phyloP scores from a whole-genome alignment of 768 basidiomycete genomes.

The Rhodotorula diobovata region DNA sequence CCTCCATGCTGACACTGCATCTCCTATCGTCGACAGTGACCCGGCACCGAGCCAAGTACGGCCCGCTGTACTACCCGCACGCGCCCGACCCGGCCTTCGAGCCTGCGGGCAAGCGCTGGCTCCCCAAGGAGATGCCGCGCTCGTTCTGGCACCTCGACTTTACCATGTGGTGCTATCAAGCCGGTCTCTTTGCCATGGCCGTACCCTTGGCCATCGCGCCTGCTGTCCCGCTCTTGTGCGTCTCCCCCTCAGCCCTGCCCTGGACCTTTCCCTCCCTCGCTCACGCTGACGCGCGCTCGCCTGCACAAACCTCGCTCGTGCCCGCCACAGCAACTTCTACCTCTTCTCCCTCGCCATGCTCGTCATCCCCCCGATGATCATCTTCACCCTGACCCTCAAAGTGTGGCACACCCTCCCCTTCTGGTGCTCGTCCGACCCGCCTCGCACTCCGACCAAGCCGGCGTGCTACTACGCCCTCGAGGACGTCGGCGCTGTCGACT shows the following conservation, averaged over 20 bases:
- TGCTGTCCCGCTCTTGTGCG: slow-evolving; percentile 30
- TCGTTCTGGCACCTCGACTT: slow-evolving; percentile 38
- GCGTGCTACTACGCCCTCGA: slow-evolving; percentile 41
- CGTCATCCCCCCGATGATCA: slow-evolving; percentile 31
- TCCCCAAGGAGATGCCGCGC: slow-evolving; percentile 17
- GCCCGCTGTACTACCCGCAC: slow-evolving; percentile 37
- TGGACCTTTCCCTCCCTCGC: neutral
- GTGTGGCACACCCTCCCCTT: slow-evolving; percentile 20
- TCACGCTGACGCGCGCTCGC: neutral
- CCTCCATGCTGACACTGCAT: too few relatives aligned
- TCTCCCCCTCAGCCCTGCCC: neutral
- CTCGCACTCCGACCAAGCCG: slow-evolving; percentile 40
- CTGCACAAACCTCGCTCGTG: neutral
- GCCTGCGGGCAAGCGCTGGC: slow-evolving; percentile 15
- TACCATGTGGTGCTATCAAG: slow-evolving; percentile 35
- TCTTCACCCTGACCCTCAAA: slow-evolving; percentile 38
- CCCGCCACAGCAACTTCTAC: slow-evolving; percentile 35
- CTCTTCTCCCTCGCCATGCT: slow-evolving; percentile 35
- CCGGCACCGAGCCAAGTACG: slow-evolving; percentile 37
- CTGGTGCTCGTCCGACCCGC: slow-evolving; percentile 41
- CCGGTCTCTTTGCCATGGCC: slow-evolving; percentile 35
- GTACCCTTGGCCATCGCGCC: slow-evolving; percentile 41
- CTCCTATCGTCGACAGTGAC: slow-evolving; percentile 6
- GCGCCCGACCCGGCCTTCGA: slow-evolving; percentile 7
- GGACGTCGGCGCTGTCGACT: slow-evolving; percentile 44